A percentile compares a stretch with the other conserved stretches of the same genome.
phyloP scores from a whole-genome alignment of 345 rosid species.

The Lepidium sativum region DNA sequence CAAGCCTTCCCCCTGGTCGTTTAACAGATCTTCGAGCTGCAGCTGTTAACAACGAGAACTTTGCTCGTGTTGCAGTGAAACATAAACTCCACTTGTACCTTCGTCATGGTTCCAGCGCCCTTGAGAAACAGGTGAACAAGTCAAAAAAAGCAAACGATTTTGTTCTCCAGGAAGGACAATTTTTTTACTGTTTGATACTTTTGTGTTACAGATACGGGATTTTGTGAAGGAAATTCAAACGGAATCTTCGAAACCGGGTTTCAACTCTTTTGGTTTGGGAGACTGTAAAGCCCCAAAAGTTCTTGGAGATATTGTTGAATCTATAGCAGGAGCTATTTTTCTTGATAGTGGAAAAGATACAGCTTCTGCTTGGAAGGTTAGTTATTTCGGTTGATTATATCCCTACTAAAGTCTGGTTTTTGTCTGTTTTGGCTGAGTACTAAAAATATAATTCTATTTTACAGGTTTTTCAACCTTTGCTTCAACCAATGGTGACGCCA shows the following conservation, averaged over 20 bases:
- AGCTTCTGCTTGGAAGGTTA: slow-evolving; percentile 84
- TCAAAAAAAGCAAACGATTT: neutral
- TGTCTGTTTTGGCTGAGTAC: too few species aligned
- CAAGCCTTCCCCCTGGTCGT: slow-evolving; percentile 91
- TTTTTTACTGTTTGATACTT: neutral
- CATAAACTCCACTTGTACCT: slow-evolving; percentile 88
- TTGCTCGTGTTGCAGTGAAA: slow-evolving; percentile 94
- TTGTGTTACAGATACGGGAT: slow-evolving; percentile 59
- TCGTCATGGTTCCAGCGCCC: slow-evolving; percentile 93
- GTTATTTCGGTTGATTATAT: too few species aligned
- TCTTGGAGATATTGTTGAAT: slow-evolving; percentile 94
- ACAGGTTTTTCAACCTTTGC: slow-evolving; percentile 84
- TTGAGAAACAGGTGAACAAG: slow-evolving; percentile 76
- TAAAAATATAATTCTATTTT: too few species aligned
- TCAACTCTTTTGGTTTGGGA: too few species aligned
- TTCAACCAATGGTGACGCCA: slow-evolving; percentile 99
- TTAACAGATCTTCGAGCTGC: slow-evolving; percentile 98
- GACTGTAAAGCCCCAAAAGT: slow-evolving; percentile 99
- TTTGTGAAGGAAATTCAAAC: slow-evolving; percentile 83
- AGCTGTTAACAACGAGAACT: slow-evolving; percentile 96
- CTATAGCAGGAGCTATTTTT: slow-evolving; percentile 95
- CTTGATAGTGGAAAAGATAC: slow-evolving; percentile 78
- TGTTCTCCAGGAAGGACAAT: neutral
- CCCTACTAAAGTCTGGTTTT: too few species aligned
- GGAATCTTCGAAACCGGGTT: slow-evolving; percentile 80